Evolutionary conservation across 1,139 yeast species (phyloP), one percentile per base, ranked within the genome.

Genomic region (Yamadazyma jaroonii): DNA sequence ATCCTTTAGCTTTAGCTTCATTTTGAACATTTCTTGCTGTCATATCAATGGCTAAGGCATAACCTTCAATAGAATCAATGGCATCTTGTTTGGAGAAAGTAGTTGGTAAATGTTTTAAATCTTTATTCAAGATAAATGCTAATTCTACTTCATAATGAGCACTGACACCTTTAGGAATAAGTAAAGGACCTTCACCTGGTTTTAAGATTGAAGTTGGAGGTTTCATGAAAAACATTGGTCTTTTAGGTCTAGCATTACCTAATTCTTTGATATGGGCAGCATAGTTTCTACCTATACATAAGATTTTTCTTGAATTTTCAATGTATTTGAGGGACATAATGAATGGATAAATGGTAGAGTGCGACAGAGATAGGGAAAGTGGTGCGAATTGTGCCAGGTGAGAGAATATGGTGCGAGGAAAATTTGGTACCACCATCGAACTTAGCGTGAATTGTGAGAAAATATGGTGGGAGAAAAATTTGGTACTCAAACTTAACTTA

Each of bases 1-100:
- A 72, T 2, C 98, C 97, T 60, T 88, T 88, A 65, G 75, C 77
- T 63, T 92, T 94, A 35, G 97, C 97, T 55, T 84, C 96, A 53
- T 85, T 90, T 62, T 92, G 99, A 25, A 92, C 95, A 54, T 90
- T 89, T 59, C 98, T 77, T 0, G 96, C 98, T 7, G 98, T 92
- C 74, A 92, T 74, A 59, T 92, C 98, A 38, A 92, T 76, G 0
- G 97, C 89, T 46, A 94, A 67, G 0, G 95, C 87, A 54, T 90
- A 89, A 2, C 97, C 84, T 7, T 77, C 87, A 49, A 92, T 86
- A 11, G 88, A 72, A 34, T 84, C 87, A 39, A 84, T 56, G 2
- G 95, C 94, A 37, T 87, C 85, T 38, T 74, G 56, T 9, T 75
- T 72, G n/a, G 79, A 66, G 56, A 86, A 84, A 2, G 57, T 59